Conservation (phyloP, 192 early-diverging fungal genomes). For the Backusella mclennaniae region DNA sequence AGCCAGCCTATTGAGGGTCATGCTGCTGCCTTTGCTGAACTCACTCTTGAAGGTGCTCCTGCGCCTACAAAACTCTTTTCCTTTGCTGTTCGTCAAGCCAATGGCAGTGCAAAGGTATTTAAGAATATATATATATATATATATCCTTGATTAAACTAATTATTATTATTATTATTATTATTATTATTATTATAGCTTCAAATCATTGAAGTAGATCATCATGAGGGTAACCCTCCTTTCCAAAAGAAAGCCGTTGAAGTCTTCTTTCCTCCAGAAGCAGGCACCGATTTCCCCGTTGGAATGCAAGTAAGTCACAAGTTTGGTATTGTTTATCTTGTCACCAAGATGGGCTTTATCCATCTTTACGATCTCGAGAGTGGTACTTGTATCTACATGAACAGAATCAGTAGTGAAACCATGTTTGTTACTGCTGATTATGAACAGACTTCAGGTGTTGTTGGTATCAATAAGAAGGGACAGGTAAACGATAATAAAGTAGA, state of each 20-base stretch:
- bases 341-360: slow-evolving; percentile 98
- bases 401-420: slow-evolving; percentile 95
- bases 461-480: slow-evolving; percentile 95
- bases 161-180: too few species aligned
- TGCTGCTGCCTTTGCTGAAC: slow-evolving; percentile 91
- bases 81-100: slow-evolving; percentile 84
- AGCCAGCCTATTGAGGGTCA: slow-evolving; percentile 97
- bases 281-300: slow-evolving; percentile 91
- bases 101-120: slow-evolving; percentile 70
- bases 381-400: slow-evolving; percentile 95
- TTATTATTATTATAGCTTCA: slow-evolving; percentile 58
- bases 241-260: slow-evolving; percentile 90
- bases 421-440: slow-evolving; percentile 95
- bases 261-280: slow-evolving; percentile 96
- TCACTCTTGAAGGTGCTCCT: slow-evolving; percentile 73
- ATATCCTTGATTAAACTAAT: not conserved
- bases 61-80: slow-evolving; percentile 88
- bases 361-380: slow-evolving; percentile 95
- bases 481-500: slow-evolving; percentile 26
- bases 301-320: slow-evolving; percentile 96
- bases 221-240: slow-evolving; percentile 87
- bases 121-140: not conserved
- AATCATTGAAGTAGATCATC: slow-evolving; percentile 95
- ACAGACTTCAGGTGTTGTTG: slow-evolving; percentile 83
- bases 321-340: slow-evolving; percentile 93